Evolutionary conservation across 768 basidiomycete species (phyloP).

Genomic region (Paxillus rubicundulus): DNA sequence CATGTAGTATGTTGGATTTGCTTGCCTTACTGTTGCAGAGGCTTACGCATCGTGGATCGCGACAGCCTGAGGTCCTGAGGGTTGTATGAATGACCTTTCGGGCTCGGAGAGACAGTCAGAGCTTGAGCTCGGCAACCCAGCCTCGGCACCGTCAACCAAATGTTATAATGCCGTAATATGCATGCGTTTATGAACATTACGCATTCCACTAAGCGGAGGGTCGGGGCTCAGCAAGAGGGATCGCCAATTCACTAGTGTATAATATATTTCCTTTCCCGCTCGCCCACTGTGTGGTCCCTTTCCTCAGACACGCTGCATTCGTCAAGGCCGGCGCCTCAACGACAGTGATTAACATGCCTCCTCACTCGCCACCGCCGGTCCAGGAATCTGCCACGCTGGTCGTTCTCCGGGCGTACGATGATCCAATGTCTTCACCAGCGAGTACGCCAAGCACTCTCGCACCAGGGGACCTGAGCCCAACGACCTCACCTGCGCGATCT

Average conservation of each 20-base stretch:
- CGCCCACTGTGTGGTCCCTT: slow-evolving; percentile 8
- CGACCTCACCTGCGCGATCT: slow-evolving; percentile 16
- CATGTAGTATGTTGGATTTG: too few species aligned
- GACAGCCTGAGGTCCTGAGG: too few species aligned
- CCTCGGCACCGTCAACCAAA: too few species aligned
- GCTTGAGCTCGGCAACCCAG: too few species aligned
- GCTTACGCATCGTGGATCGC: too few species aligned
- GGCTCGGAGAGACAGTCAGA: too few species aligned
- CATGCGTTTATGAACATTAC: slow-evolving; percentile 32
- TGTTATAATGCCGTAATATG: slow-evolving; percentile 19
- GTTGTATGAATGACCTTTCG: too few species aligned
- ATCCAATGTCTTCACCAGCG: slow-evolving; percentile 2
- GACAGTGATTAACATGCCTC: slow-evolving; percentile 7
- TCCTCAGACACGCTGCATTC: slow-evolving; percentile 5
- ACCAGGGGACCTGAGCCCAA: slow-evolving; percentile 6
- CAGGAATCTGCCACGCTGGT: slow-evolving; percentile 29
- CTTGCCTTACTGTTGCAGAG: too few species aligned
- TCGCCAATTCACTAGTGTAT: neutral
- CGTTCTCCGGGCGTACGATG: slow-evolving; percentile 25
- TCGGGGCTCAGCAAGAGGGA: neutral
- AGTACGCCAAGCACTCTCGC: neutral
- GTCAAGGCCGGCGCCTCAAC: slow-evolving; percentile 7
- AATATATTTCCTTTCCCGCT: slow-evolving; percentile 14
- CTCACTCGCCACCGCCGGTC: slow-evolving; percentile 14
- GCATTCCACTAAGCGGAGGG: slow-evolving; percentile 18